Evolutionary conservation across 2,329 filamentous ascomycete species (phyloP).

Genomic region (Colletotrichum lindemuthianum): DNA sequence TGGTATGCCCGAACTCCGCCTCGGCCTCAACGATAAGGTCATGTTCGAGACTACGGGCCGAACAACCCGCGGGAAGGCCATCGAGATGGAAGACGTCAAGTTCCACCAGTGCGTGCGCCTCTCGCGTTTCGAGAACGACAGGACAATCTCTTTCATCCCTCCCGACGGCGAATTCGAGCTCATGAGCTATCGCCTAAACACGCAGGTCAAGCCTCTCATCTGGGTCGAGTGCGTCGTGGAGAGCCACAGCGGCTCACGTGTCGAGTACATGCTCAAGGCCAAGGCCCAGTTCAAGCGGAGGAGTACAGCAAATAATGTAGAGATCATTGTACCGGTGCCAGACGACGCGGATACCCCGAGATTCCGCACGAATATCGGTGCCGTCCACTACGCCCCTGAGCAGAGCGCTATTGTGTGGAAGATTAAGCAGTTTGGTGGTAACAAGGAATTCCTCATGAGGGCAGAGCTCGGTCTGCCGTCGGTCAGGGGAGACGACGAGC

Average conservation of each 20-base stretch:
- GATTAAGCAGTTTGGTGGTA: slow-evolving; percentile 99
- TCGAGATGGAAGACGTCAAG: slow-evolving; percentile 99
- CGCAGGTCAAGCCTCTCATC: slow-evolving; percentile 96
- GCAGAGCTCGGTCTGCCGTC: slow-evolving; percentile 94
- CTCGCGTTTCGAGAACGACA: slow-evolving; percentile 96
- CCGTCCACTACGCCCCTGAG: slow-evolving; percentile 96
- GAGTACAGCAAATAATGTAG: slow-evolving; percentile 98
- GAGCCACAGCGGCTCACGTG: slow-evolving; percentile 91
- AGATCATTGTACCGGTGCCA: slow-evolving; percentile 95
- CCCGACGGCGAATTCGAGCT: slow-evolving; percentile 98
- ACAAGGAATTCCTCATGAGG: slow-evolving; percentile 98
- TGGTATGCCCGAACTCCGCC: slow-evolving; percentile 94
- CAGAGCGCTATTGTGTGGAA: slow-evolving; percentile 99
- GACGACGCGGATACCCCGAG: slow-evolving; percentile 96
- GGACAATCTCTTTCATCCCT: slow-evolving; percentile 98
- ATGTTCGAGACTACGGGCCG: slow-evolving; percentile 99
- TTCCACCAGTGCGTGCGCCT: slow-evolving; percentile 98
- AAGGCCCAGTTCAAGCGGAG: slow-evolving; percentile 97
- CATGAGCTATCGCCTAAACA: slow-evolving; percentile 99
- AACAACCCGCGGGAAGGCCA: slow-evolving; percentile 92
- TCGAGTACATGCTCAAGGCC: slow-evolving; percentile 99
- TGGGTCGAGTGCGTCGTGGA: slow-evolving; percentile 99
- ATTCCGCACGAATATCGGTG: slow-evolving; percentile 97
- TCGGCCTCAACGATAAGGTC: slow-evolving; percentile 97
- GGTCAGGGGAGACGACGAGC: slow-evolving; percentile 94